These are phyloP conservation scores for Microcyclospora pomicola DNA, from an alignment of 2,329 filamentous ascomycete species.

Conservation along the genomic window DNA sequence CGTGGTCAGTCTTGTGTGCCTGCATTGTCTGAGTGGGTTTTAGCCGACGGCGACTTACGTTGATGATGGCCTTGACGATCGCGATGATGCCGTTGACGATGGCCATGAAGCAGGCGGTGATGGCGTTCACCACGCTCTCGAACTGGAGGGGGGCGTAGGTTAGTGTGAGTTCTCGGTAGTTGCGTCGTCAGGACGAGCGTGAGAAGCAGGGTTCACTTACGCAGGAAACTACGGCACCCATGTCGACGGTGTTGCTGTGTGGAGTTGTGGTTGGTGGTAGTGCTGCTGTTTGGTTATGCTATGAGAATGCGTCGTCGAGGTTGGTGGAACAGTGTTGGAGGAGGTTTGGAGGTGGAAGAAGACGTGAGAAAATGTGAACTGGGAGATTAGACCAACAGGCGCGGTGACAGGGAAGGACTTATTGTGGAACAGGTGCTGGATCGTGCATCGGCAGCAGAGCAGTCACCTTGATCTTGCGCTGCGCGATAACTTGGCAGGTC, in stretches of 20 bases:
- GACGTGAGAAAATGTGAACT: no score
- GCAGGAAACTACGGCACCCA: conserved; percentile 75
- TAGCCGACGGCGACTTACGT: conserved; percentile 11
- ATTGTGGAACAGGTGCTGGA: no score
- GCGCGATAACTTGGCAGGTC: no score
- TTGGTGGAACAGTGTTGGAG: no score
- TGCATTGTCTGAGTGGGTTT: no score
- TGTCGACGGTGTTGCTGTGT: conserved; percentile 31
- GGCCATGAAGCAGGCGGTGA: conserved; percentile 33
- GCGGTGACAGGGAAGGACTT: no score
- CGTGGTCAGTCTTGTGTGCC: neutral
- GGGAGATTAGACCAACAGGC: no score
- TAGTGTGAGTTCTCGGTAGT: neutral
- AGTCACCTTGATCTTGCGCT: no score
- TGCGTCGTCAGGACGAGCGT: neutral
- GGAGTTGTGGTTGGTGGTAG: conserved; percentile 1
- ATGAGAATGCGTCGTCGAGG: neutral
- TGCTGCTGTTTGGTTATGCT: conserved; percentile 1
- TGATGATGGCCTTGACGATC: conserved; percentile 33
- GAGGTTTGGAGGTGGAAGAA: no score
- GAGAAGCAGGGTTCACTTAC: conserved; percentile 41
- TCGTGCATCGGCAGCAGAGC: no score
- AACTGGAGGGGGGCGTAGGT: conserved; percentile 1
- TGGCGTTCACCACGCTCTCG: conserved; percentile 29
- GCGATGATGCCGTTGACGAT: conserved; percentile 34